Evolutionary conservation across 2,329 filamentous ascomycete genomes (phyloP).

Genomic region (Trichocomaceae sp.): DNA sequence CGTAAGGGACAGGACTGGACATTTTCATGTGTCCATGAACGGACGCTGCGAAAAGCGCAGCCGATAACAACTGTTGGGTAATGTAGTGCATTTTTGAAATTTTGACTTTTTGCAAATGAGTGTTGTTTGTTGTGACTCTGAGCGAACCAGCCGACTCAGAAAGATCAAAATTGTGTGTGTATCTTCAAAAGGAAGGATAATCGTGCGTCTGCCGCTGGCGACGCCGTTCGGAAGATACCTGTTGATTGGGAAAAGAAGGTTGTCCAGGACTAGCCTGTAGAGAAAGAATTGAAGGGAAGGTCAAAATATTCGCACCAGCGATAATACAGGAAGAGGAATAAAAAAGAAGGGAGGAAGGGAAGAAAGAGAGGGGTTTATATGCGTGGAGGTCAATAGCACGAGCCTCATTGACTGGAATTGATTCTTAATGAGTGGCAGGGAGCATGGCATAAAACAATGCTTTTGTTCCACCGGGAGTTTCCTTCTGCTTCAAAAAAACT

Average conservation of each 20-base stretch:
- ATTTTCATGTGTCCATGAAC: constrained; percentile 73
- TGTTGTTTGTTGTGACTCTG: background rate
- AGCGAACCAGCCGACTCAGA: constrained; percentile 3
- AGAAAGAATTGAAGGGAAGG: background rate
- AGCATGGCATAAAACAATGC: background rate
- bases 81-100: background rate
- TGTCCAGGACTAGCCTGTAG: constrained; percentile 3
- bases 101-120: background rate
- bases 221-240: background rate
- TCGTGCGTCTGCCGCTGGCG: constrained; percentile 4
- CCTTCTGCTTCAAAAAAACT: background rate
- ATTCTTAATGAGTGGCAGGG: background rate
- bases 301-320: constrained; percentile 2
- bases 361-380: background rate
- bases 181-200: background rate
- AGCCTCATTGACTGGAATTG: constrained; percentile 1
- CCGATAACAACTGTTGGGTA: constrained; percentile 16
- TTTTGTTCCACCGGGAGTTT: background rate
- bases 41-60: constrained; percentile 49
- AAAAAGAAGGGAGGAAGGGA: background rate
- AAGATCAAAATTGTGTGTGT: background rate
- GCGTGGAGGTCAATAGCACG: background rate
- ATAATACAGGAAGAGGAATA: background rate
- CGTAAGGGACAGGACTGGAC: constrained; percentile 59
- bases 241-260: background rate